These are phyloP conservation scores for Hypoxylon sp. DNA, from an alignment of 2,329 filamentous ascomycete genomes.

Conservation along the genomic window DNA sequence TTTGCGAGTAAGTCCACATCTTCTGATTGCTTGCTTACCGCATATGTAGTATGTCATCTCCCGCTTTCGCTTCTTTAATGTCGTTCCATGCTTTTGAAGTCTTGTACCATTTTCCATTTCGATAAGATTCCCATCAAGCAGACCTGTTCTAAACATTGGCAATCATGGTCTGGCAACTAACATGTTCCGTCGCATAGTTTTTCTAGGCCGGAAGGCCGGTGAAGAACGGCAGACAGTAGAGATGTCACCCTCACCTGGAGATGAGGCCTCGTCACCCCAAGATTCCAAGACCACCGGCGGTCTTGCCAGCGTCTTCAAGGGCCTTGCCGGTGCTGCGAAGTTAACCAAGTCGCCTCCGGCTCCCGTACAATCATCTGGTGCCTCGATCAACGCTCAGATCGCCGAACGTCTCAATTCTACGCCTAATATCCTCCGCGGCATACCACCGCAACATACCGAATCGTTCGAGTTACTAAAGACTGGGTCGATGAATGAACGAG, in stretches of 20 bases:
- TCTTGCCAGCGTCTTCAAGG: constrained; percentile 75
- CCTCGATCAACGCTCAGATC: constrained; percentile 57
- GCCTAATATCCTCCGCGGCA: constrained; percentile 58
- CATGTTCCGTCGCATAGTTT: constrained; percentile 62
- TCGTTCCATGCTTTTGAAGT: constrained; percentile 1
- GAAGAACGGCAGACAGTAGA: constrained; percentile 59
- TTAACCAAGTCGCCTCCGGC: constrained; percentile 66
- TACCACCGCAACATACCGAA: constrained; percentile 68
- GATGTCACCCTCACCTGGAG: constrained; percentile 74
- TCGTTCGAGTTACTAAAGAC: constrained; percentile 69
- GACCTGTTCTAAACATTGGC: constrained; percentile 20
- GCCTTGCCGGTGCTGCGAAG: constrained; percentile 68
- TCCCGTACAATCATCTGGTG: constrained; percentile 58
- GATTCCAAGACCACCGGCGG: constrained; percentile 70
- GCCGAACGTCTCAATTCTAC: constrained; percentile 63
- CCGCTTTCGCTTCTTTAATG: constrained; percentile 30
- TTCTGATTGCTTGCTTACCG: constrained; percentile 39
- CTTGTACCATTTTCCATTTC: constrained; percentile 15
- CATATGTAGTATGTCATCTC: constrained; percentile 32
- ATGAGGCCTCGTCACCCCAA: constrained; percentile 66
- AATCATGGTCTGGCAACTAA: constrained; percentile 52
- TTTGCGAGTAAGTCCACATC: constrained; percentile 46
- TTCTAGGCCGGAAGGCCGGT: constrained; percentile 60
- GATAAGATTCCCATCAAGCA: constrained; percentile 5
- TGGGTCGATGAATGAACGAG: constrained; percentile 67